Base-by-base conservation (phyloP, 345 rosid species). In the Hibiscus syriacus region DNA sequence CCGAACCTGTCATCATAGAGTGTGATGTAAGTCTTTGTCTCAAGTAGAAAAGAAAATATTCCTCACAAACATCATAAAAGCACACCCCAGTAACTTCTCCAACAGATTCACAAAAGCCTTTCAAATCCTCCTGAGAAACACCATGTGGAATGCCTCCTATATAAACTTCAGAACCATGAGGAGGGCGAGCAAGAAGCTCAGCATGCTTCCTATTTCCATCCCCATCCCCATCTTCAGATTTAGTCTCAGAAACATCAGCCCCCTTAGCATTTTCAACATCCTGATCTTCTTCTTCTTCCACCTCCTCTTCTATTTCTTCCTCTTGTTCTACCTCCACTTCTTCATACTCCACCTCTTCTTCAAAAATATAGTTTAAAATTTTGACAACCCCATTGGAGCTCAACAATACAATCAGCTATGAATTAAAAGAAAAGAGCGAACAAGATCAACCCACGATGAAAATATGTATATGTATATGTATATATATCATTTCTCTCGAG, bases 81-180 rank as follows among this genome's bases (percentile, higher is more conserved):
- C 61, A 66, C 72, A 88, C 94, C 90, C 84, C 86, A 25, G 74
- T 61, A 58, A 88, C 84, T 78, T 82, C 87, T 74, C 94, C 94
- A 66, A 80, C 64, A 61, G 89, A 78, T 74, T 81, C 87, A 59
- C 88, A 88, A 67, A 88, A 81, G 61, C 64, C 71, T 76, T 69
- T 82, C 76, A 88, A 73, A 50, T 85, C 86, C 13, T 80, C 78
- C 57, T 85, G 81, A 46, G 83, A 72, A 69, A 76, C 73, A 77
- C 82, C 82, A 72, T 73, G 76, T 32, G 87, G 94, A 71, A 88
- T 78, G 66, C 89, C 83, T 16, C 94, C 89, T 2, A 88, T 57
- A 59, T 84, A 88, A 23, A 88, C 84, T 74, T 85, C 86, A 63
- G 94, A 82, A 55, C 90, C 90, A 67, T 86, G 94, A 55, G 90